phyloP scores from a whole-genome alignment of 225 moss, liverwort and hornwort genomes.

The Climacium dendroides region DNA sequence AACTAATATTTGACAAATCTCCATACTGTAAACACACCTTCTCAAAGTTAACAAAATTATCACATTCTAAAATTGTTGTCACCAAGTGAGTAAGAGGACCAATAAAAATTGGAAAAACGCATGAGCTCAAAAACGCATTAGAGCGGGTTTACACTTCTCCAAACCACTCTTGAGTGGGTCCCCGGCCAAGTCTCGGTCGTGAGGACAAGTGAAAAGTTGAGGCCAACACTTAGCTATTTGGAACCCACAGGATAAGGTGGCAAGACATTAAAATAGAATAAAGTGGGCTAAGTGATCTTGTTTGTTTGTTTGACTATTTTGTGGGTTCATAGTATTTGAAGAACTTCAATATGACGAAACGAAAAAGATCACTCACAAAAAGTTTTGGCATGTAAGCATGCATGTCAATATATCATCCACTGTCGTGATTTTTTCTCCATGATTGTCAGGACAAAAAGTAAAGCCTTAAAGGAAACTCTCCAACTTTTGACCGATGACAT shows the following conservation, averaged over 20 bases:
- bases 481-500: not conserved
- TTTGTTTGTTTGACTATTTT: not conserved
- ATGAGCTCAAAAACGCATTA: not conserved
- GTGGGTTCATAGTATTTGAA: not conserved
- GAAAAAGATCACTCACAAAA: not conserved
- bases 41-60: not conserved
- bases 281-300: not conserved
- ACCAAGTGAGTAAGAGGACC: not conserved
- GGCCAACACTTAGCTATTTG: not conserved
- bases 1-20: constrained; percentile 5
- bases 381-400: not conserved
- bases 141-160: not conserved
- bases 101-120: not conserved
- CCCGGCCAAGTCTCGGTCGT: not conserved
- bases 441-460: not conserved
- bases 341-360: not conserved
- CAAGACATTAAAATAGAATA: not conserved
- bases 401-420: not conserved
- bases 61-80: not conserved
- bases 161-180: not conserved
- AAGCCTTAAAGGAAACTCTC: not conserved
- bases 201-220: not conserved
- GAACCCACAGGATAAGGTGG: not conserved
- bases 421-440: not conserved
- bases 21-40: constrained; percentile 10